phyloP scores from a whole-genome alignment of 176 grass and related monocot genomes.

The Urochloa ruziziensis region DNA sequence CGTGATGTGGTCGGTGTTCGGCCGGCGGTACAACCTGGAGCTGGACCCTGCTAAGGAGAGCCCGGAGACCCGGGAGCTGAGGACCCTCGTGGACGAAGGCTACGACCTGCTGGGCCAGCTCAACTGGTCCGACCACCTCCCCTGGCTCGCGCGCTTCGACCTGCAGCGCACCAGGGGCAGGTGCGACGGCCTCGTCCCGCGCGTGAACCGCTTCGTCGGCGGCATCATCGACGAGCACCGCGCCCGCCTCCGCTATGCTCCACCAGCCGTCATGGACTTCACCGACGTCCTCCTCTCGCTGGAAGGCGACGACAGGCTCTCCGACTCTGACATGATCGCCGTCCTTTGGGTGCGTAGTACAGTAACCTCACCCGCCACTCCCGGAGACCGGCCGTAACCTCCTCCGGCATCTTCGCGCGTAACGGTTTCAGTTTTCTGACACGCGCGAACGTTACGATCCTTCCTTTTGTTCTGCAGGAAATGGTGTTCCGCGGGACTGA shows the following conservation, averaged over 20 bases:
- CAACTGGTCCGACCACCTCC: conserved; percentile 96
- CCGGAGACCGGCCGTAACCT: neutral
- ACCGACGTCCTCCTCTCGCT: conserved; percentile 80
- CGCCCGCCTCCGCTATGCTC: neutral
- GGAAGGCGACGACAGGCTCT: conserved; percentile 51
- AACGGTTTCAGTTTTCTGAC: neutral
- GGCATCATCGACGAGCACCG: conserved; percentile 69
- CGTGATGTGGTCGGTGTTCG: conserved; percentile 93
- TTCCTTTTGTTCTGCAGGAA: conserved; percentile 45
- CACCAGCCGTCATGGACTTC: conserved; percentile 40
- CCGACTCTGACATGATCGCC: conserved; percentile 74
- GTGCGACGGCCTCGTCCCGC: conserved; percentile 58
- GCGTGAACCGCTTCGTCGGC: conserved; percentile 66
- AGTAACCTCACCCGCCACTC: too few species aligned
- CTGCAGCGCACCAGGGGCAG: conserved; percentile 51
- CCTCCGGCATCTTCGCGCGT: neutral
- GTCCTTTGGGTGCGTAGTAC: conserved; percentile 80
- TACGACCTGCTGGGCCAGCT: conserved; percentile 76
- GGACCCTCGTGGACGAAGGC: conserved; percentile 71
- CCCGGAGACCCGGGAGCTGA: conserved; percentile 55
- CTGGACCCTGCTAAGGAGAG: conserved; percentile 26
- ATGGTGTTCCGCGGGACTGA: conserved; percentile 97
- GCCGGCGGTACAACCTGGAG: conserved; percentile 56
- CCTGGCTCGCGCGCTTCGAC: conserved; percentile 61
- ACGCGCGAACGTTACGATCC: neutral